A percentile compares a stretch with the other conserved stretches of the same genome.
These are phyloP conservation scores for Cordyceps cicadae DNA, from an alignment of 2,329 filamentous ascomycete genomes.

Conservation along the genomic window DNA sequence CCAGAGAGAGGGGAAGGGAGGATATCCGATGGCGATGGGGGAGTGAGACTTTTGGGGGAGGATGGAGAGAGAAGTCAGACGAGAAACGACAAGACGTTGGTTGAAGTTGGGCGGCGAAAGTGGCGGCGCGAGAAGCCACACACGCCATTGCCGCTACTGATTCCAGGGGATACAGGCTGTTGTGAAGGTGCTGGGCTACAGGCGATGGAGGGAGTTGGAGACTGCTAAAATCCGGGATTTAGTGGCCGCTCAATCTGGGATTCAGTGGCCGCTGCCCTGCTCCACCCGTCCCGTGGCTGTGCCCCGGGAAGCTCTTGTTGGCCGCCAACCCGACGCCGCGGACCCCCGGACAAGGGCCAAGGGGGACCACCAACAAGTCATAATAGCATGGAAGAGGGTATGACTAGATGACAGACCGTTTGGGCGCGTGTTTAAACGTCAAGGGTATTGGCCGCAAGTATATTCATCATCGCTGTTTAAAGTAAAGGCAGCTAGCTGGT, in stretches of 20 bases:
- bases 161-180: not conserved
- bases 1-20: not conserved
- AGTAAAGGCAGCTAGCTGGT: too few relatives aligned
- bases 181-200: not conserved
- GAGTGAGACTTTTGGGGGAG: not conserved
- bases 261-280: not conserved
- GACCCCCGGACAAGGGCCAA: not conserved
- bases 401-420: not conserved
- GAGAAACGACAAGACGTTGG: slow-evolving; percentile 1
- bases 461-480: too few relatives aligned
- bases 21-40: not conserved
- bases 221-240: not conserved
- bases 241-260: not conserved
- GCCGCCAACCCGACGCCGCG: not conserved
- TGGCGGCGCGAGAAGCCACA: slow-evolving; percentile 4
- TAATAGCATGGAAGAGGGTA: not conserved
- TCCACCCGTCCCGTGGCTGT: not conserved
- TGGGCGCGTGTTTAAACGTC: too few relatives aligned
- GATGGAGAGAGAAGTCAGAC: not conserved
- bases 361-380: not conserved
- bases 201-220: not conserved
- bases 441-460: too few relatives aligned
- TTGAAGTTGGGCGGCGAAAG: slow-evolving; percentile 8
- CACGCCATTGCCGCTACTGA: not conserved
- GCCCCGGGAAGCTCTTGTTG: slow-evolving; percentile 1